Conservation (phyloP, 2,329 filamentous ascomycete species). For the Pseudogymnoascus sp. region DNA sequence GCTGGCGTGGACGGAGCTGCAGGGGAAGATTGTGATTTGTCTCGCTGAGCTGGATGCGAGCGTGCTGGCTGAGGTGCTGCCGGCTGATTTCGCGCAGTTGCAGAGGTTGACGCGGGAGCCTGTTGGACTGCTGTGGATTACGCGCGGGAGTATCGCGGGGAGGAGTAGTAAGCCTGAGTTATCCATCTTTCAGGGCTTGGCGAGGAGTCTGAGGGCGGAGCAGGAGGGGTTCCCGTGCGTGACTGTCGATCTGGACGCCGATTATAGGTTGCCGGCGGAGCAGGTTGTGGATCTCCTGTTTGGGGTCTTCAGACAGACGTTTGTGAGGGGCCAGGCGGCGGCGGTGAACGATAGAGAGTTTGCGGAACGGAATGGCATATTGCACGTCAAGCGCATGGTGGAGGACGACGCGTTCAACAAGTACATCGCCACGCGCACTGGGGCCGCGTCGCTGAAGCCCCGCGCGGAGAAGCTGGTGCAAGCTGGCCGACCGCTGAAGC, state of each 20-base stretch:
- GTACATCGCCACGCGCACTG: not conserved
- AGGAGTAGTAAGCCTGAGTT: not conserved
- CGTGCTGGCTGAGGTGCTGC: not conserved
- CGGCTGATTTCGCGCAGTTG: not conserved
- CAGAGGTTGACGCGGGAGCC: not conserved
- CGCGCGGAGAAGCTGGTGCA: constrained; percentile 10
- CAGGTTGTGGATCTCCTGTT: constrained; percentile 13
- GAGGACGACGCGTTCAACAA: constrained; percentile 22
- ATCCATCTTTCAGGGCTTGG: not conserved
- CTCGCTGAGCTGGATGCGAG: not conserved
- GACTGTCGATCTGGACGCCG: constrained; percentile 18
- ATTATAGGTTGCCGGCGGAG: constrained; percentile 29
- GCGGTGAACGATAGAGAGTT: constrained; percentile 23
- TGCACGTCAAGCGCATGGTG: constrained; percentile 22
- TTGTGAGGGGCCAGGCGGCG: constrained; percentile 5
- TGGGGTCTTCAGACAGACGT: constrained; percentile 16
- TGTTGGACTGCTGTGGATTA: not conserved
- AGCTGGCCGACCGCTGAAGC: constrained; percentile 17
- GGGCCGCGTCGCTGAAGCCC: not conserved
- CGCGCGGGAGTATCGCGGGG: not conserved
- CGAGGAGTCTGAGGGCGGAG: constrained; percentile 1
- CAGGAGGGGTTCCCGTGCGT: constrained; percentile 15
- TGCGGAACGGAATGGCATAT: constrained; percentile 23
- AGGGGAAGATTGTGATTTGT: not conserved
- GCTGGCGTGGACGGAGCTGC: not conserved